A percentile compares a stretch with the other conserved stretches of the same genome.
Conservation (phyloP, 257 asterid genomes). For the Mitragyna speciosa region DNA sequence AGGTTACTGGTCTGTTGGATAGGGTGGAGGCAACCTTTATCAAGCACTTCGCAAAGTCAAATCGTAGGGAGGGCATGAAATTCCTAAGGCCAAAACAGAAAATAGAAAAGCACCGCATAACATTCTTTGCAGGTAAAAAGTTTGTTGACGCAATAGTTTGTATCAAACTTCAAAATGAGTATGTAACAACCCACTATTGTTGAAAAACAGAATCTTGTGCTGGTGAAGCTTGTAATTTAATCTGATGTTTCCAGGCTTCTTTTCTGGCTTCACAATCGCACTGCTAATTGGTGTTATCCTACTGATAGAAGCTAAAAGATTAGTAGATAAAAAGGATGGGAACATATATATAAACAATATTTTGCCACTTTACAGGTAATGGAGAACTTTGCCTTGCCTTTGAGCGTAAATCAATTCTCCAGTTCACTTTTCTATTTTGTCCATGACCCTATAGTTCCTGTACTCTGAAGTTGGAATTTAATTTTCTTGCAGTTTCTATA, state of each 20-base stretch:
- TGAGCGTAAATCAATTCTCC: neutral
- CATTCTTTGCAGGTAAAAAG: slow-evolving; percentile 64
- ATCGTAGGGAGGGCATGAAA: slow-evolving; percentile 77
- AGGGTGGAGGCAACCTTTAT: slow-evolving; percentile 61
- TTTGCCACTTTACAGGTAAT: slow-evolving; percentile 78
- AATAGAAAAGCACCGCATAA: slow-evolving; percentile 57
- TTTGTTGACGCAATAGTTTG: neutral
- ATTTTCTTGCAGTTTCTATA: slow-evolving; percentile 60
- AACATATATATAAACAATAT: slow-evolving; percentile 52
- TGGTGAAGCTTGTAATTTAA: neutral
- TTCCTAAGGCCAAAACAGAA: slow-evolving; percentile 66
- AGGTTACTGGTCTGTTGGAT: slow-evolving; percentile 66
- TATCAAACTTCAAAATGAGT: neutral
- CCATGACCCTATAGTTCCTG: neutral
- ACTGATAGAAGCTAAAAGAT: slow-evolving; percentile 50
- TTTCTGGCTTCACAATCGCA: slow-evolving; percentile 71
- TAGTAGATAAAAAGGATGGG: slow-evolving; percentile 41
- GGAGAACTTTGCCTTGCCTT: neutral
- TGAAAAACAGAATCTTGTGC: neutral
- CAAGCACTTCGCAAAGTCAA: slow-evolving; percentile 54
- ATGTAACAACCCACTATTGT: neutral
- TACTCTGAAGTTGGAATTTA: slow-evolving; percentile 20
- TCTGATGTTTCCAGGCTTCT: slow-evolving; percentile 57
- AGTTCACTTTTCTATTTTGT: neutral
- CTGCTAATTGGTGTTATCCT: slow-evolving; percentile 60